Conservation (phyloP, 179 eudicot genomes). For the Monotropa hypopitys region DNA sequence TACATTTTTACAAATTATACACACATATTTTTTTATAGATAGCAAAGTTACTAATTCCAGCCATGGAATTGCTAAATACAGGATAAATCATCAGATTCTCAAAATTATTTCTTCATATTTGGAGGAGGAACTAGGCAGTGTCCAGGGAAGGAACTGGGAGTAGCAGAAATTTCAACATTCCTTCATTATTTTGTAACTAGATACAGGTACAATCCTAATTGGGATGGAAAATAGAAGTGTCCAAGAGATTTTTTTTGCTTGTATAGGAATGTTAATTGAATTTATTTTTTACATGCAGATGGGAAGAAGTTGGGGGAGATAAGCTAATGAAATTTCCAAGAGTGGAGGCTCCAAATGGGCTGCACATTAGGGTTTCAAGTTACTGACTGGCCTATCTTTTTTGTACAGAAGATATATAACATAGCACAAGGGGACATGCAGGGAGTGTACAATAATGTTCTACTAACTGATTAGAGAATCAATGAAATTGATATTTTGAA, state of each 20-base stretch:
- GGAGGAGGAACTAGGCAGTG: conserved; percentile 92
- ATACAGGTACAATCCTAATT: conserved; percentile 40
- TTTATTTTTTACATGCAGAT: conserved; percentile 23
- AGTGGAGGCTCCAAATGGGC: conserved; percentile 82
- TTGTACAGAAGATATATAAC: conserved; percentile 11
- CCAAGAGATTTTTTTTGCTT: not conserved
- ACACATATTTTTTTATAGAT: no score
- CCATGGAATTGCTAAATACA: conserved; percentile 17
- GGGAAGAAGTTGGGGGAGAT: conserved; percentile 75
- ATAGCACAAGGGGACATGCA: conserved; percentile 1
- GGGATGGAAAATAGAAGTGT: not conserved
- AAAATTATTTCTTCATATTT: conserved; percentile 55
- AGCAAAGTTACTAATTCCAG: not conserved
- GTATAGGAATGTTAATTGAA: not conserved
- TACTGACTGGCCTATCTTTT: conserved; percentile 12
- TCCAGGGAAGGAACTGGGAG: conserved; percentile 85
- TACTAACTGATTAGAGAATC: conserved; percentile 2
- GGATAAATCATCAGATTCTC: conserved; percentile 58
- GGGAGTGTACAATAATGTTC: conserved; percentile 11
- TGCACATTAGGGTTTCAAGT: conserved; percentile 53
- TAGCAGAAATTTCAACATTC: conserved; percentile 81
- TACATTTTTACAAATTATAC: not conserved
- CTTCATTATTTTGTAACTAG: conserved; percentile 84
- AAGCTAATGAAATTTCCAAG: conserved; percentile 79
- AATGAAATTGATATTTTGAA: conserved; percentile 4